phyloP scores from a whole-genome alignment of 306 rosid species.

The Prunus mume region DNA sequence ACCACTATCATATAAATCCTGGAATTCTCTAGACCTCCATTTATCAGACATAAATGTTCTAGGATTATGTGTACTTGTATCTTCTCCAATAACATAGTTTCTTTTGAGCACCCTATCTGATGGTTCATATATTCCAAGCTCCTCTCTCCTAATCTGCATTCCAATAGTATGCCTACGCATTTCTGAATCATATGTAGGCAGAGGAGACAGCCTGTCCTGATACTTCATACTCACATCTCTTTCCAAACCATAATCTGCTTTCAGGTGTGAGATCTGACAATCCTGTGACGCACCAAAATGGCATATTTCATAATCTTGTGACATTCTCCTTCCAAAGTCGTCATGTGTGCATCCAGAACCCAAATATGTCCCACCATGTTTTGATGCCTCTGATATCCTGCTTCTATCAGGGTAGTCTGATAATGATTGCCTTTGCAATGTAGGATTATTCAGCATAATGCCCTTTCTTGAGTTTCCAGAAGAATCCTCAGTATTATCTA shows the following conservation, averaged over 20 bases:
- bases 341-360: constrained; percentile 39
- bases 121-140: constrained; percentile 43
- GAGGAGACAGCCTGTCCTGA: constrained; percentile 56
- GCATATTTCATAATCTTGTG: constrained; percentile 47
- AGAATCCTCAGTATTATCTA: constrained; percentile 37
- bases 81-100: constrained; percentile 48
- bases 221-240: constrained; percentile 49
- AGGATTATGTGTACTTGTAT: constrained; percentile 33
- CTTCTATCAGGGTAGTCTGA: constrained; percentile 51
- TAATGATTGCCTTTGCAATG: constrained; percentile 35
- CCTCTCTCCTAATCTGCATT: constrained; percentile 43
- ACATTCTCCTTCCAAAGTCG: constrained; percentile 47
- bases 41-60: constrained; percentile 46
- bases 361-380: constrained; percentile 45
- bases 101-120: constrained; percentile 53
- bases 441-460: constrained; percentile 34
- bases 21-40: constrained; percentile 46
- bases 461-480: constrained; percentile 44
- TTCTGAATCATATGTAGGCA: constrained; percentile 47
- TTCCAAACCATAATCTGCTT: constrained; percentile 55
- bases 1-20: constrained; percentile 46
- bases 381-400: constrained; percentile 44
- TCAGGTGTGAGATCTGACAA: constrained; percentile 36
- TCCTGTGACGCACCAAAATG: constrained; percentile 43
- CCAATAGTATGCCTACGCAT: constrained; percentile 41